These are phyloP conservation scores for Cudoniella acicularis DNA, from an alignment of 495 filamentous ascomycete genomes.

Conservation along the genomic window DNA sequence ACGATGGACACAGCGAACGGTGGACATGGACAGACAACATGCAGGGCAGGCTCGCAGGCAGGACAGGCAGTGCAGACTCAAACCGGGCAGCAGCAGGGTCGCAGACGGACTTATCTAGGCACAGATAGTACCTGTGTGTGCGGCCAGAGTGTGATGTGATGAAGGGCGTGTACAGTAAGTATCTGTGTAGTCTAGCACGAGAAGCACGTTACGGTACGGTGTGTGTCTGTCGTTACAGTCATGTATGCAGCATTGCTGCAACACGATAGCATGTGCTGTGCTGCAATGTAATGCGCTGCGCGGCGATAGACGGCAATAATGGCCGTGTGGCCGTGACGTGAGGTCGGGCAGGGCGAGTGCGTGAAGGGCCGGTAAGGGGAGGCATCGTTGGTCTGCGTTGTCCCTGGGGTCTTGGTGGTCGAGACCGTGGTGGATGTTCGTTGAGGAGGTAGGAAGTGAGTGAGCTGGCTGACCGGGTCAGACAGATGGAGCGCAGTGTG, in stretches of 20 bases:
- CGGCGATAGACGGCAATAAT: background rate
- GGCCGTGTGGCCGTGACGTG: background rate
- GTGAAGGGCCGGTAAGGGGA: background rate
- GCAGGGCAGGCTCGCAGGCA: background rate
- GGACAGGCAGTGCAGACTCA: background rate
- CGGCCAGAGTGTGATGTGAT: background rate
- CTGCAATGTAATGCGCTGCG: background rate
- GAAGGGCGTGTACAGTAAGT: background rate
- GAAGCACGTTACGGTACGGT: too few species aligned
- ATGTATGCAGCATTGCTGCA: background rate
- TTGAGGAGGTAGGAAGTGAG: too few species aligned
- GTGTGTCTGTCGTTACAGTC: too few species aligned
- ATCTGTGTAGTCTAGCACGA: too few species aligned
- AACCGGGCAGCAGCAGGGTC: background rate
- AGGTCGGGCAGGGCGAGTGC: background rate
- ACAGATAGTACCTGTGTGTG: background rate
- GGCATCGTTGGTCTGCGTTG: slow-evolving; percentile 8
- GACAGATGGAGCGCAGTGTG: too few species aligned
- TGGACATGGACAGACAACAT: background rate
- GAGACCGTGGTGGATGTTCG: background rate
- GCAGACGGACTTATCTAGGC: background rate
- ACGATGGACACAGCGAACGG: background rate
- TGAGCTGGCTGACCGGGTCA: background rate
- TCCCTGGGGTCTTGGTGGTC: background rate
- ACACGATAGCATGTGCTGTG: background rate